Percentiles rank a stretch among this genome's conserved stretches.
These are phyloP conservation scores for Grosmannia huntii DNA, from an alignment of 2,329 filamentous ascomycete genomes.

Conservation along the genomic window DNA sequence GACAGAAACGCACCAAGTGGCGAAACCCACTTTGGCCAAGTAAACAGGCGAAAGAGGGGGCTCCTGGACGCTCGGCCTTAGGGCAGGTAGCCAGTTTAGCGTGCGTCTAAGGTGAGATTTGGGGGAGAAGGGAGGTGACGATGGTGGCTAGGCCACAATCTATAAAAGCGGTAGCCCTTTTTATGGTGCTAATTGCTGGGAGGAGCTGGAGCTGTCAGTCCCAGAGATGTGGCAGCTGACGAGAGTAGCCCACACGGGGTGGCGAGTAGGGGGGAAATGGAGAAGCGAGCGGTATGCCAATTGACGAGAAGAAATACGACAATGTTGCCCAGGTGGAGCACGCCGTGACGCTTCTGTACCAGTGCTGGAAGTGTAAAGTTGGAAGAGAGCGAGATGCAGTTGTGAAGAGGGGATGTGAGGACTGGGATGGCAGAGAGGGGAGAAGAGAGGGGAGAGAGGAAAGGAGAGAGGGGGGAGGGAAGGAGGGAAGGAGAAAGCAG, in stretches of 20 bases:
- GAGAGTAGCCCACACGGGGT: not conserved
- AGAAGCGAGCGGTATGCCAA: not conserved
- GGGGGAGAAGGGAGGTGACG: not conserved
- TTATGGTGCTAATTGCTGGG: not conserved
- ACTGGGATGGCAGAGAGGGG: not conserved
- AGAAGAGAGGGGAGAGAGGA: not conserved
- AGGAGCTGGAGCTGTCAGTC: not conserved
- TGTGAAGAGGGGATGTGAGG: not conserved
- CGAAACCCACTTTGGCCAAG: slow-evolving; percentile 12
- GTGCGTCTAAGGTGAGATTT: not conserved
- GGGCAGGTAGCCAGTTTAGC: slow-evolving; percentile 2
- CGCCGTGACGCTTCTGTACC: not conserved
- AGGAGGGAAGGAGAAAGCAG: not conserved
- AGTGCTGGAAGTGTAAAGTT: not conserved
- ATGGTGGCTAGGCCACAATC: not conserved
- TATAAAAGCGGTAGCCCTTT: not conserved
- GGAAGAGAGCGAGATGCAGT: not conserved
- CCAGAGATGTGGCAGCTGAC: not conserved
- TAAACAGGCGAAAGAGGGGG: slow-evolving; percentile 5
- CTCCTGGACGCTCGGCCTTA: slow-evolving; percentile 7
- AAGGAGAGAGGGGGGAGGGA: not conserved
- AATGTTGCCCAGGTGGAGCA: not conserved
- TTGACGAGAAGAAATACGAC: not conserved
- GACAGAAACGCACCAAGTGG: slow-evolving; percentile 11
- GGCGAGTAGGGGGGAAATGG: not conserved